phyloP scores from a whole-genome alignment of 345 rosid species.

The Brassica nigra region DNA sequence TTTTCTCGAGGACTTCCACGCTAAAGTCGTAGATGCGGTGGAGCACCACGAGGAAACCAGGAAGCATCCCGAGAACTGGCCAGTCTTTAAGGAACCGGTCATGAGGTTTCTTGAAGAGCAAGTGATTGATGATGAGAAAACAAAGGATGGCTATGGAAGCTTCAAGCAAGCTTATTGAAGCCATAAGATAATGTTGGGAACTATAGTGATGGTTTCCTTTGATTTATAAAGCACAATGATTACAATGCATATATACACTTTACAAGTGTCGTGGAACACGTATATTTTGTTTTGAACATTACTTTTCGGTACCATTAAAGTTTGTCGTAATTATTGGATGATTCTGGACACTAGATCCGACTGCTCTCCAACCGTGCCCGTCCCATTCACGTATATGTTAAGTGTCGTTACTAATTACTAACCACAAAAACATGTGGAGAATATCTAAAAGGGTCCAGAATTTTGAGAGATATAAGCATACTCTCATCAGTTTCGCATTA shows the following conservation, averaged over 20 bases:
- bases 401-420: background rate
- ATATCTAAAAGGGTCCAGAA: background rate
- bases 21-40: background rate
- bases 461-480: background rate
- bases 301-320: background rate
- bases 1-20: conserved; percentile 16
- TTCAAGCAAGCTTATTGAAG: conserved; percentile 8
- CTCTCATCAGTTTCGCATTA: background rate
- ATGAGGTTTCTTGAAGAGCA: conserved; percentile 19
- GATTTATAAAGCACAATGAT: background rate
- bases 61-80: conserved; percentile 41
- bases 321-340: background rate
- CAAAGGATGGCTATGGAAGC: conserved; percentile 7
- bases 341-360: background rate
- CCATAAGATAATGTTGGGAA: conserved; percentile 28
- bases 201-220: background rate
- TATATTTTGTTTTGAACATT: background rate
- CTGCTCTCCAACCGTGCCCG: background rate
- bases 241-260: background rate
- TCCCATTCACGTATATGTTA: background rate
- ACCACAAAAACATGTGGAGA: background rate
- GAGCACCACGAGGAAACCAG: conserved; percentile 23
- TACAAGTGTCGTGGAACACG: background rate
- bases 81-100: conserved; percentile 6
- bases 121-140: conserved; percentile 12